phyloP scores from a whole-genome alignment of 345 rosid species.

The Rhizophora mangle region DNA sequence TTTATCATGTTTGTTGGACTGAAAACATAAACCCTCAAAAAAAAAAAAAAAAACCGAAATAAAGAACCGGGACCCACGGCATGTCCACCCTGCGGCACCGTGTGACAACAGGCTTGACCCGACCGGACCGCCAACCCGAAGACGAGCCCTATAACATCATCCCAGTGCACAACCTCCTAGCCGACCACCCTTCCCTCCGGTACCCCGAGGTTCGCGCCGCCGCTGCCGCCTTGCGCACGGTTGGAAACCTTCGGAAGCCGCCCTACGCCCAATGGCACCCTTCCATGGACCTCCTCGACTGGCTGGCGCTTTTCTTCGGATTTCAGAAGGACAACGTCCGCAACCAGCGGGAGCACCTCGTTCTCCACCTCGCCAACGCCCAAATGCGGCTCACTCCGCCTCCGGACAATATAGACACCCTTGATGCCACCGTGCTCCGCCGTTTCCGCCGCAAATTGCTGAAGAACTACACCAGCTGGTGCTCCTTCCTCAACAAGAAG shows the following conservation, averaged over 20 bases:
- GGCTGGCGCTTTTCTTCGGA: conserved; percentile 84
- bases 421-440: conserved; percentile 65
- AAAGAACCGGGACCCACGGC: not conserved
- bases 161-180: conserved; percentile 87
- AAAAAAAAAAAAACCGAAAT: not conserved
- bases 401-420: conserved; percentile 82
- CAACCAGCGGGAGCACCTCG: conserved; percentile 90
- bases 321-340: conserved; percentile 81
- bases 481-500: conserved; percentile 70
- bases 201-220: conserved; percentile 92
- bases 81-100: conserved; percentile 41
- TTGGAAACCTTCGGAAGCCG: conserved; percentile 79
- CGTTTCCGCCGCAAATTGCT: conserved; percentile 68
- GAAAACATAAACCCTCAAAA: not conserved
- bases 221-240: conserved; percentile 75
- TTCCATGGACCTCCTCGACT: conserved; percentile 79
- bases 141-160: conserved; percentile 76
- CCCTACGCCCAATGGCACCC: conserved; percentile 68
- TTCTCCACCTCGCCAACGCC: conserved; percentile 88
- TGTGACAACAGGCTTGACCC: conserved; percentile 25
- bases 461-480: conserved; percentile 77
- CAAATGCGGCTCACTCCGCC: conserved; percentile 97
- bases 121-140: conserved; percentile 28
- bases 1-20: not conserved
- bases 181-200: conserved; percentile 93